Conservation (phyloP, 805 yeast genomes). For the Ogataea kodamae region DNA sequence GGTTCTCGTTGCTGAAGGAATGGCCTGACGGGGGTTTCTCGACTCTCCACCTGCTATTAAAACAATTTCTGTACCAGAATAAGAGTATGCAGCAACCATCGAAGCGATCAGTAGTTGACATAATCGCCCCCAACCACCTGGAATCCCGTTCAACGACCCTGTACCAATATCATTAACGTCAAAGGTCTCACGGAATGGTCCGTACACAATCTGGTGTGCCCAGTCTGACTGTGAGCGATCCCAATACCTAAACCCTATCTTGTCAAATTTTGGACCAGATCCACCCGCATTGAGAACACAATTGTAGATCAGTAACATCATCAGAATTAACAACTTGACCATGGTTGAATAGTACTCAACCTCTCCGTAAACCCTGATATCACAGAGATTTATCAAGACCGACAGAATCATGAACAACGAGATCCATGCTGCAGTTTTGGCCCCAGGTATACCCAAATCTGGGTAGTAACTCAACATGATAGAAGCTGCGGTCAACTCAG, state of each 20-base stretch:
- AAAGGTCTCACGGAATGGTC: conserved; percentile 71
- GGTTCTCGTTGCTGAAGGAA: conserved; percentile 72
- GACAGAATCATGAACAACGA: conserved; percentile 50
- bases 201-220: conserved; percentile 51
- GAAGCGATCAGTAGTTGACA: conserved; percentile 59
- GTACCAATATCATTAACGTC: conserved; percentile 60
- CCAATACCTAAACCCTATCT: conserved; percentile 74
- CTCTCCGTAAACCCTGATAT: conserved; percentile 73
- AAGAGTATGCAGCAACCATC: conserved; percentile 67
- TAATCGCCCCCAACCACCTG: conserved; percentile 58
- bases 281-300: conserved; percentile 62
- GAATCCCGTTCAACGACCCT: conserved; percentile 52
- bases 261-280: conserved; percentile 39
- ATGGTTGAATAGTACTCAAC: conserved; percentile 62
- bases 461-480: conserved; percentile 71
- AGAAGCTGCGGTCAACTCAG: conserved; percentile 78
- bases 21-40: conserved; percentile 70
- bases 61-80: conserved; percentile 79
- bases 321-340: conserved; percentile 50
- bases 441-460: conserved; percentile 45
- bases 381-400: conserved; percentile 53
- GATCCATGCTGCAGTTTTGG: conserved; percentile 65
- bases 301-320: conserved; percentile 59
- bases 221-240: conserved; percentile 46
- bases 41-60: conserved; percentile 85